Percentiles rank a stretch among this genome's conserved stretches.
Evolutionary conservation across 1,139 yeast genomes (phyloP).

Genomic region (Saccharomyces pastorianus): DNA sequence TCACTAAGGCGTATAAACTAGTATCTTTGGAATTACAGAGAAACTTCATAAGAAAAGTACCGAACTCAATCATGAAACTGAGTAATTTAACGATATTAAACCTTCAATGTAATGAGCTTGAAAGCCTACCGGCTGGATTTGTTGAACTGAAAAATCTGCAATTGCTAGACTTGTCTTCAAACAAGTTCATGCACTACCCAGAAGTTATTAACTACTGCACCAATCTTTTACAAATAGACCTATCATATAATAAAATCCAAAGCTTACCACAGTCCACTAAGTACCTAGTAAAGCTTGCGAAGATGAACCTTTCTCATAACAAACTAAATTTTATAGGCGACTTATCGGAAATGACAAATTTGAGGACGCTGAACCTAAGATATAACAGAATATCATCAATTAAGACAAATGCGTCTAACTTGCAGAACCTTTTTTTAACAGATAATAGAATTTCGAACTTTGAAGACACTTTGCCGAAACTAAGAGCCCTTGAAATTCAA

Average conservation of each 20-base stretch:
- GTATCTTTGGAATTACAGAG: constrained; percentile 72
- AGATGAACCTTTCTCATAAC: constrained; percentile 70
- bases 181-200: constrained; percentile 63
- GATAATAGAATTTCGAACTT: constrained; percentile 73
- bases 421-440: constrained; percentile 67
- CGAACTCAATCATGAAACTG: constrained; percentile 48
- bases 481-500: constrained; percentile 51
- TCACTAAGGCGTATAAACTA: constrained; percentile 60
- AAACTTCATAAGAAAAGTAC: constrained; percentile 60
- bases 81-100: constrained; percentile 48
- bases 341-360: constrained; percentile 44
- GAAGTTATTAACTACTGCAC: constrained; percentile 56
- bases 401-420: constrained; percentile 52
- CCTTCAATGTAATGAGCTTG: constrained; percentile 66
- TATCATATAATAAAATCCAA: constrained; percentile 71
- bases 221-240: constrained; percentile 58
- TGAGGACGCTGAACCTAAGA: constrained; percentile 70
- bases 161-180: constrained; percentile 69
- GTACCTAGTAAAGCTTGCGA: constrained; percentile 51
- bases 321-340: constrained; percentile 42
- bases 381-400: constrained; percentile 63
- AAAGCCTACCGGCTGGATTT: constrained; percentile 55
- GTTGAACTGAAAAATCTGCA: constrained; percentile 49
- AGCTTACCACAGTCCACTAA: constrained; percentile 56
- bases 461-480: constrained; percentile 50